These are phyloP conservation scores for Ophiostoma sp. DNA, from an alignment of 2,329 filamentous ascomycete genomes.

Conservation along the genomic window DNA sequence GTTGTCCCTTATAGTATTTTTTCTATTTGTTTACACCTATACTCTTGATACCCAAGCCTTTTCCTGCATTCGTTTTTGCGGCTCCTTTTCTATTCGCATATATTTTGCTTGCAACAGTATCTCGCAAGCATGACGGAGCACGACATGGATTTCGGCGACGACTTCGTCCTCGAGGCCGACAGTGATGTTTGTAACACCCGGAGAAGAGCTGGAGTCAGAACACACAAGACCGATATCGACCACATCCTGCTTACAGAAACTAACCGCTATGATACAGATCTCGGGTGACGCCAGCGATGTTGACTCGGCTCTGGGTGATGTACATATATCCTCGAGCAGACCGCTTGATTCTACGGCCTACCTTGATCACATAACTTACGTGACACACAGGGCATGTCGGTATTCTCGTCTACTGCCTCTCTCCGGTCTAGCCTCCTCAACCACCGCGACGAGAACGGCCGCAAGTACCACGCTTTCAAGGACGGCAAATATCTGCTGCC, in stretches of 20 bases:
- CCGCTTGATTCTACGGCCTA: too few species aligned
- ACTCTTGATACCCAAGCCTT: not conserved
- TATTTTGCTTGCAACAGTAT: not conserved
- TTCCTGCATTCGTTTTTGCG: not conserved
- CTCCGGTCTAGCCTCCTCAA: conserved; percentile 32
- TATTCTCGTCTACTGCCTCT: conserved; percentile 34
- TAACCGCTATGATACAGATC: not conserved
- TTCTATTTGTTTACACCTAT: not conserved
- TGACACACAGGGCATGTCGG: conserved; percentile 29
- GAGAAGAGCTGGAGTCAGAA: not conserved
- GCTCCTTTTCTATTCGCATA: not conserved
- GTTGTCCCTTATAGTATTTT: not conserved
- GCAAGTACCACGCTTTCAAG: conserved; percentile 38
- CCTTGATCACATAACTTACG: not conserved
- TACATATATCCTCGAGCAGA: conserved; percentile 22
- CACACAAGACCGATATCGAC: not conserved
- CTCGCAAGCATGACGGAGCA: conserved; percentile 16
- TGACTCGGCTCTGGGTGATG: conserved; percentile 33
- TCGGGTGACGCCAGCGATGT: conserved; percentile 18
- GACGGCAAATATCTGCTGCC: conserved; percentile 38
- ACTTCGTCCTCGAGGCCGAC: conserved; percentile 18
- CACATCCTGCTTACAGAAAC: not conserved
- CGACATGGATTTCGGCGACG: conserved; percentile 12
- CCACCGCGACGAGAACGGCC: conserved; percentile 35
- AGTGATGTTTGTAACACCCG: conserved; percentile 15